Base-by-base conservation (phyloP, 345 rosid genomes). In the Brassica rapa region DNA sequence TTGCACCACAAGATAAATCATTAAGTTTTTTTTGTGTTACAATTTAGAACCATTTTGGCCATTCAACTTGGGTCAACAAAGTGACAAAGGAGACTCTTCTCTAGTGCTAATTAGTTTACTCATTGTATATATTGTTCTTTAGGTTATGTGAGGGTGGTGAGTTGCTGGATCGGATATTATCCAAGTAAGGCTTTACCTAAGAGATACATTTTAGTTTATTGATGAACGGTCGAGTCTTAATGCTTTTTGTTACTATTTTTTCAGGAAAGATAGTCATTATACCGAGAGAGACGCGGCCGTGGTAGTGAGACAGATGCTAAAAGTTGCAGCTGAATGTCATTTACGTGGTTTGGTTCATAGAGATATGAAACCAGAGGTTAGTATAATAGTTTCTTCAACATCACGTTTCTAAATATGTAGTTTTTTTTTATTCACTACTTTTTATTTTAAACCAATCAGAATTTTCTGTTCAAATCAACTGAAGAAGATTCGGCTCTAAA, bases 341-440 rank as follows among this genome's bases (percentile, higher is more conserved):
- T 83, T 95, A 65, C 91, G 84, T 76, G 98, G 99, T 71, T 81
- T 93, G 80, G 97, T 95, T 71, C 99, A 95, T 74, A 90, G 98
- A 6, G 99, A 96, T 82, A 87, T 96, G 99, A 96, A 93, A 80
- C 99, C 98, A 15, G 99, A 96, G 97, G 99, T 96, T n/a, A 86
- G n/a, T 57, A 67, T 53, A 53, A 1, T 53, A 6, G 2, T 53
- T 51, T 51, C 24, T 2, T 65, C 29, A 30, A n/a, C 24, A 1
- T 59, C 30, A 15, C 19, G 41, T 15, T 56, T 35, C 4, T 68
- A 4, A 8, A 8, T 53, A 23, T 53, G 24, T 7, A 53, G 10
- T 53, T 53, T 53, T 53, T 53, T 16, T 61, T 6, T 9, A 39
- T 30, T 51, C 35, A 4, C 16, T 60, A 66, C 8, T 59, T 71